Evolutionary conservation across 2,329 filamentous ascomycete species (phyloP).

Genomic region (Dactylellina drechsleri): DNA sequence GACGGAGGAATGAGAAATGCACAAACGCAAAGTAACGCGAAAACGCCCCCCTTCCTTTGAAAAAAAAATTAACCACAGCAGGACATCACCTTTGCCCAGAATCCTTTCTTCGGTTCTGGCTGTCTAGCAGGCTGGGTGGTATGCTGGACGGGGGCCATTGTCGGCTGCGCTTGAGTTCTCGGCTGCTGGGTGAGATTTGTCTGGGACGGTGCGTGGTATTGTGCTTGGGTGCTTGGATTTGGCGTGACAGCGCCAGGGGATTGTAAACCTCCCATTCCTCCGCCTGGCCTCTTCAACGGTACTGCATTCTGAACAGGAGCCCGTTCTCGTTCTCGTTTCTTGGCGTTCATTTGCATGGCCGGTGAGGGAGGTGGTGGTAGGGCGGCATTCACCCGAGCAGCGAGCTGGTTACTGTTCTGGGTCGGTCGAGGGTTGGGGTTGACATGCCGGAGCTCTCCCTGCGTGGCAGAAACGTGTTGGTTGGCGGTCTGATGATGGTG

Average conservation of each 20-base stretch:
- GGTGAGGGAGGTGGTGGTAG: conserved; percentile 88
- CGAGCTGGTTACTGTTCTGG: conserved; percentile 71
- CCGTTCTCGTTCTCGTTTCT: conserved; percentile 72
- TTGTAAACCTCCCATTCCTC: conserved; percentile 73
- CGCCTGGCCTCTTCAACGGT: conserved; percentile 79
- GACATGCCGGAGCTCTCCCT: conserved; percentile 59
- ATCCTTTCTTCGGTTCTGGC: conserved; percentile 78
- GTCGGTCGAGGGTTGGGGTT: conserved; percentile 69
- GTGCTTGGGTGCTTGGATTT: conserved; percentile 89
- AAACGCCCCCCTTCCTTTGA: conserved; percentile 56
- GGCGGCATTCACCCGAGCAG: conserved; percentile 90
- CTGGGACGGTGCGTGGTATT: conserved; percentile 89
- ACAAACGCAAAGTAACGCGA: conserved; percentile 52
- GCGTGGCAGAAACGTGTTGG: conserved; percentile 65
- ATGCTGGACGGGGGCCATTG: conserved; percentile 64
- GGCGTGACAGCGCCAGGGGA: conserved; percentile 77
- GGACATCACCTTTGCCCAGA: conserved; percentile 92
- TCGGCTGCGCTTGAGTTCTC: conserved; percentile 71
- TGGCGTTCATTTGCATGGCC: conserved; percentile 82
- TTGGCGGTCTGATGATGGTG: conserved; percentile 64
- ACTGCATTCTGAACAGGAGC: conserved; percentile 80
- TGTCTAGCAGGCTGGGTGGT: conserved; percentile 66
- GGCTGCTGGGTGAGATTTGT: conserved; percentile 80
- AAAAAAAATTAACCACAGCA: conserved; percentile 78
- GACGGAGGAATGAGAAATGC: conserved; percentile 50